phyloP scores from a whole-genome alignment of 129 eudicot genomes.

The Silybum marianum region DNA sequence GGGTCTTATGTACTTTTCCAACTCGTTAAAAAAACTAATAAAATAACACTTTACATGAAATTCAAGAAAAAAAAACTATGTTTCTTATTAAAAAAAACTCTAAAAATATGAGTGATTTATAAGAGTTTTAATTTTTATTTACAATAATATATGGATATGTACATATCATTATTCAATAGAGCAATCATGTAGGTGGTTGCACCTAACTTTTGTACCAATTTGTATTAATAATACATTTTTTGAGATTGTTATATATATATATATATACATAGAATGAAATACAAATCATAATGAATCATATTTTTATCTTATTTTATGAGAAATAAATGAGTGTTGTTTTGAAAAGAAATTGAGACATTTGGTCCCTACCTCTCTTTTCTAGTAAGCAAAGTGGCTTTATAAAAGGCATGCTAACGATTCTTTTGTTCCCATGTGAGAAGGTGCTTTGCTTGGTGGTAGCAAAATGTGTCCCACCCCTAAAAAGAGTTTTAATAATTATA shows the following conservation, averaged over 20 bases:
- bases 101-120: too few species aligned
- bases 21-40: too few species aligned
- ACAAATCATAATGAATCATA: background rate
- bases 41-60: too few species aligned
- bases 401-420: slow-evolving; percentile 28
- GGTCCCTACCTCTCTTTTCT: slow-evolving; percentile 25
- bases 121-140: too few species aligned
- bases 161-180: background rate
- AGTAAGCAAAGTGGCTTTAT: slow-evolving; percentile 29
- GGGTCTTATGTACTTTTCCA: too few species aligned
- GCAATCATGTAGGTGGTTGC: background rate
- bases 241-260: too few species aligned
- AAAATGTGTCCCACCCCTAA: slow-evolving; percentile 22
- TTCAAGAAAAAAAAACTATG: too few species aligned
- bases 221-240: background rate
- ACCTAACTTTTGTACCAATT: background rate
- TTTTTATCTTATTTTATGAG: background rate
- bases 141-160: too few species aligned
- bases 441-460: slow-evolving; percentile 29
- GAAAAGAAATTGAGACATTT: slow-evolving; percentile 1
- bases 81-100: too few species aligned
- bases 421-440: slow-evolving; percentile 32
- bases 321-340: slow-evolving; percentile 11
- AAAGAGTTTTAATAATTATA: background rate
- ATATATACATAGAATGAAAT: background rate